Evolutionary conservation across 2,329 filamentous ascomycete species (phyloP).

Genomic region (Magnaporthales sp.): DNA sequence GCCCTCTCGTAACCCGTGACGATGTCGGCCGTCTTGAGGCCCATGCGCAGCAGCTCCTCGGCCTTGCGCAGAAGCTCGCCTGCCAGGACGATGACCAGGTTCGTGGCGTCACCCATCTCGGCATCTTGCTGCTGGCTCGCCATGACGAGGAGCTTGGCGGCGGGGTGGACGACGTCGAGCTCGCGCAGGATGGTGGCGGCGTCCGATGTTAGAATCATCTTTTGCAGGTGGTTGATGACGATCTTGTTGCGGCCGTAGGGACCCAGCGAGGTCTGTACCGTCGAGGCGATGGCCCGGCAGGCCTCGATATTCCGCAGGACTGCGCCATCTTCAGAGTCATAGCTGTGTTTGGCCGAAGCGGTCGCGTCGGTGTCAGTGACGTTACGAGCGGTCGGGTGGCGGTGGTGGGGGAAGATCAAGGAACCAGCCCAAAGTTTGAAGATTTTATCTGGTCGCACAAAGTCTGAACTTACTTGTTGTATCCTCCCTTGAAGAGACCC

Average conservation of each 20-base stretch:
- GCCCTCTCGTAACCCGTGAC: slow-evolving; percentile 93
- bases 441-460: not conserved
- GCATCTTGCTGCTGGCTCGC: slow-evolving; percentile 97
- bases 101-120: slow-evolving; percentile 98
- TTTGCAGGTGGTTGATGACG: slow-evolving; percentile 98
- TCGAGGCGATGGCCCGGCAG: slow-evolving; percentile 89
- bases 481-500: slow-evolving; percentile 90
- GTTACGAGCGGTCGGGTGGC: slow-evolving; percentile 11
- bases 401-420: slow-evolving; percentile 15
- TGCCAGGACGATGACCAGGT: slow-evolving; percentile 90
- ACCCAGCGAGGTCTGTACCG: slow-evolving; percentile 92
- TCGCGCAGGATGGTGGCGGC: slow-evolving; percentile 95
- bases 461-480: slow-evolving; percentile 69
- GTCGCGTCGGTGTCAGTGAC: slow-evolving; percentile 7
- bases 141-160: slow-evolving; percentile 97
- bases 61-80: slow-evolving; percentile 96
- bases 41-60: slow-evolving; percentile 92
- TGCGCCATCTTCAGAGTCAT: slow-evolving; percentile 97
- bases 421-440: not conserved
- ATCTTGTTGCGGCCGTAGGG: slow-evolving; percentile 99
- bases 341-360: slow-evolving; percentile 44
- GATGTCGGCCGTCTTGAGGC: slow-evolving; percentile 96
- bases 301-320: slow-evolving; percentile 98
- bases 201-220: slow-evolving; percentile 98
- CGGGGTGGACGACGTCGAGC: slow-evolving; percentile 95